phyloP scores from a whole-genome alignment of 768 basidiomycete genomes.

The Postia placenta region DNA sequence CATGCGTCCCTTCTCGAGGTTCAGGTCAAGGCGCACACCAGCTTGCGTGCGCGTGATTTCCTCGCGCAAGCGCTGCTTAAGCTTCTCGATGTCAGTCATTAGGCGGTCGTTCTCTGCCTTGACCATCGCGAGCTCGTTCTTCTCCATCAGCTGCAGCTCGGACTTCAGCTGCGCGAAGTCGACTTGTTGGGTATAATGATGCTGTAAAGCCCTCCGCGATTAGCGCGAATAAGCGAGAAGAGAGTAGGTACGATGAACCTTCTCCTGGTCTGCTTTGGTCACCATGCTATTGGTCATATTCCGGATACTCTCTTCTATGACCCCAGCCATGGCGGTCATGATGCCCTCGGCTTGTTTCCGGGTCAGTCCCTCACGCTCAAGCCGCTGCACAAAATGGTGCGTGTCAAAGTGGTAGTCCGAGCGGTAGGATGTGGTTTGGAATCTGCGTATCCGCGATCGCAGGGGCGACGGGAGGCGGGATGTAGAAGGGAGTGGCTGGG shows the following conservation, averaged over 20 bases:
- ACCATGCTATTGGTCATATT: constrained; percentile 98
- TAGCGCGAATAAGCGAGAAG: neutral
- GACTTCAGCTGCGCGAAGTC: constrained; percentile 97
- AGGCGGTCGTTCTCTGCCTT: constrained; percentile 97
- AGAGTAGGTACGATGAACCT: constrained; percentile 47
- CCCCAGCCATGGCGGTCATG: constrained; percentile 94
- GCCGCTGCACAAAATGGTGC: constrained; percentile 86
- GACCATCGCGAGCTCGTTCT: constrained; percentile 92
- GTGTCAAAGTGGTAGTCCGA: constrained; percentile 87
- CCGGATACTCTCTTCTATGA: constrained; percentile 93
- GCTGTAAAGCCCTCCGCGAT: too few relatives aligned
- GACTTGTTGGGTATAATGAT: constrained; percentile 92
- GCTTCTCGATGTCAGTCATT: constrained; percentile 83
- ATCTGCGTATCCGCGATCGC: constrained; percentile 6
- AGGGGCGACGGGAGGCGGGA: neutral
- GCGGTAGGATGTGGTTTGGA: constrained; percentile 24
- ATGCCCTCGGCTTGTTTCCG: constrained; percentile 93
- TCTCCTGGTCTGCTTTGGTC: constrained; percentile 93
- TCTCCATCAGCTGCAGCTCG: constrained; percentile 92
- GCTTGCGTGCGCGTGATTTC: constrained; percentile 90
- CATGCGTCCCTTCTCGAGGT: constrained; percentile 94
- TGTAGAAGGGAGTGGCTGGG: constrained; percentile 3
- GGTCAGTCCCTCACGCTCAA: constrained; percentile 85
- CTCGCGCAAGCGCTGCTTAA: constrained; percentile 89
- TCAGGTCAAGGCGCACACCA: constrained; percentile 90